Evolutionary conservation across 2,329 filamentous ascomycete genomes (phyloP).

Genomic region (Teratosphaeria viscida): DNA sequence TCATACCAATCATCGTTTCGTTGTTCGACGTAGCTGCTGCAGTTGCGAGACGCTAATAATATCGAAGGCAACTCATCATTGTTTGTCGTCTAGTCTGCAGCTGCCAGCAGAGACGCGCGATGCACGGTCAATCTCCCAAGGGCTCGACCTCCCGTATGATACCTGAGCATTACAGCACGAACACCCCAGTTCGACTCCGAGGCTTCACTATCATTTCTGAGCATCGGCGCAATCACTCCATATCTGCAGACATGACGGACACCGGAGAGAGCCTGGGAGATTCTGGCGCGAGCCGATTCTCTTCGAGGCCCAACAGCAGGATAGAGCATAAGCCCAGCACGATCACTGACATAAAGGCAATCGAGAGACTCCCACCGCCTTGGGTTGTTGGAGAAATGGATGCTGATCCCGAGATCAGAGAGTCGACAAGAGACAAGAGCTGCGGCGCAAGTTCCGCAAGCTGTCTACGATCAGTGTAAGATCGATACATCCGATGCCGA

Average conservation of each 20-base stretch:
- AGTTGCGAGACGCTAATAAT: too few species aligned
- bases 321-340: background rate
- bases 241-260: background rate
- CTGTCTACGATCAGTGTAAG: constrained; percentile 10
- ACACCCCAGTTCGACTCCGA: too few species aligned
- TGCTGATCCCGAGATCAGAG: background rate
- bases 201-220: background rate
- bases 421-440: constrained; percentile 10
- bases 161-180: too few species aligned
- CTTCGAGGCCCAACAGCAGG: background rate
- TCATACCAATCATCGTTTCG: too few species aligned
- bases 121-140: too few species aligned
- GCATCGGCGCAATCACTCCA: background rate
- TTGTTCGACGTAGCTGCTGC: too few species aligned
- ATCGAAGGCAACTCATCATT: too few species aligned
- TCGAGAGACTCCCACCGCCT: background rate
- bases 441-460: constrained; percentile 15
- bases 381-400: background rate
- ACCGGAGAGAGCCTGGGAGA: background rate
- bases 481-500: background rate
- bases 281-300: background rate
- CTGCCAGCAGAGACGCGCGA: too few species aligned
- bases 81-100: too few species aligned
- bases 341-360: background rate
- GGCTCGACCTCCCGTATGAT: too few species aligned